Evolutionary conservation across 345 rosid genomes (phyloP).

Genomic region (Erysimum cheiranthoides): DNA sequence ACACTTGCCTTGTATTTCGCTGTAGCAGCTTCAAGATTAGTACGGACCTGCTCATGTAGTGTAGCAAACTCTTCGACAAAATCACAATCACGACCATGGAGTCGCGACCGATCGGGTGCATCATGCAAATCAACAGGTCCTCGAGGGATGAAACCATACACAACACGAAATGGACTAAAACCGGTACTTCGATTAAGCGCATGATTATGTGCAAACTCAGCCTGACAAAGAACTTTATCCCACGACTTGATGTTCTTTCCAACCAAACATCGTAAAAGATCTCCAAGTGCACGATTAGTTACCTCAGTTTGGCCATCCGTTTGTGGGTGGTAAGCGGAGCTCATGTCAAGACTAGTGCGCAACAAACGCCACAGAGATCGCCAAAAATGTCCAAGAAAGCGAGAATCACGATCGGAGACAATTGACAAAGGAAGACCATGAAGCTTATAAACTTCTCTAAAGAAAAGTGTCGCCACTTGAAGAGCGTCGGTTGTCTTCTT

Average conservation of each 20-base stretch:
- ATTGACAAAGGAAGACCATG: not conserved
- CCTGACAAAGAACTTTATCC: not conserved
- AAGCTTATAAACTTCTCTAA: not conserved
- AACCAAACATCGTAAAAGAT: not conserved
- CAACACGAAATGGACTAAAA: not conserved
- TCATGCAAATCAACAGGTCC: not conserved
- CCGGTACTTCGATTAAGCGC: rapidly evolving
- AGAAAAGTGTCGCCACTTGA: not conserved
- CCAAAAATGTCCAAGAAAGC: not conserved
- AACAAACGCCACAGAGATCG: not conserved
- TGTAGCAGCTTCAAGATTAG: not conserved
- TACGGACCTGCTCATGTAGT: no score
- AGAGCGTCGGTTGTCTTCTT: not conserved
- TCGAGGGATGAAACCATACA: not conserved
- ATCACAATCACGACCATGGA: not conserved
- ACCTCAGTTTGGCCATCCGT: not conserved
- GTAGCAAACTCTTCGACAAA: no score
- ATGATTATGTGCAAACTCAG: not conserved
- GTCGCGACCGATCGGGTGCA: rapidly evolving
- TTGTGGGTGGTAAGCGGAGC: not conserved
- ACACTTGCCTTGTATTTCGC: not conserved
- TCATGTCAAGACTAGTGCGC: not conserved
- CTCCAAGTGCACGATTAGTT: not conserved
- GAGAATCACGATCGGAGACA: not conserved
- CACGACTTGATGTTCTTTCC: not conserved